Percentiles rank a stretch among this genome's conserved stretches.
Evolutionary conservation across 441 rosid genomes (phyloP).

Genomic region (Breynia disticha): DNA sequence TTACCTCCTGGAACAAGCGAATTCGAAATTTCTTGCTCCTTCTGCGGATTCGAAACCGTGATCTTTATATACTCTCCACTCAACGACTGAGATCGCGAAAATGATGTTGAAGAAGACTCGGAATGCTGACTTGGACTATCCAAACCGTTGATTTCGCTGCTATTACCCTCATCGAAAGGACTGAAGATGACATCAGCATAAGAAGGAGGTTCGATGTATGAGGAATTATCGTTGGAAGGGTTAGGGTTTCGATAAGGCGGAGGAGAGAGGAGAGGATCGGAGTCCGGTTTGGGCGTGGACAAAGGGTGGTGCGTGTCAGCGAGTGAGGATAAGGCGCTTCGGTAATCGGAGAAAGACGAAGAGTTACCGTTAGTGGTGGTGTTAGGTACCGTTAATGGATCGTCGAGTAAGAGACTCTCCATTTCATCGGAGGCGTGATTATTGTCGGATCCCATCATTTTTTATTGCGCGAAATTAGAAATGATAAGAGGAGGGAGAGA

Average conservation of each 20-base stretch:
- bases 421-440: conserved; percentile 46
- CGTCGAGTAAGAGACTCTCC: conserved; percentile 63
- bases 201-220: conserved; percentile 75
- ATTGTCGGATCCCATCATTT: conserved; percentile 89
- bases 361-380: conserved; percentile 22
- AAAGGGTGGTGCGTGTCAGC: conserved; percentile 42
- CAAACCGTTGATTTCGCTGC: conserved; percentile 40
- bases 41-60: conserved; percentile 71
- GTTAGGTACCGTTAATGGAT: conserved; percentile 18
- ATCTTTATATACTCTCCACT: conserved; percentile 47
- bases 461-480: too few species aligned
- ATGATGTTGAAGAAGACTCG: conserved; percentile 29
- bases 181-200: conserved; percentile 70
- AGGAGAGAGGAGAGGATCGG: conserved; percentile 58
- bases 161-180: conserved; percentile 48
- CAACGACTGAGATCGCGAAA: conserved; percentile 48
- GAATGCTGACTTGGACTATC: conserved; percentile 29
- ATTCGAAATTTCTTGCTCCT: conserved; percentile 59
- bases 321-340: conserved; percentile 50
- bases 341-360: conserved; percentile 44
- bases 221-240: conserved; percentile 24
- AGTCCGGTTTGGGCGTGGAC: conserved; percentile 40
- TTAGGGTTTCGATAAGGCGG: conserved; percentile 28
- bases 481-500: too few species aligned
- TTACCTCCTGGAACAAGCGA: conserved; percentile 79